Conservation (phyloP, 2,329 filamentous ascomycete species). For the Neonectria hederae region DNA sequence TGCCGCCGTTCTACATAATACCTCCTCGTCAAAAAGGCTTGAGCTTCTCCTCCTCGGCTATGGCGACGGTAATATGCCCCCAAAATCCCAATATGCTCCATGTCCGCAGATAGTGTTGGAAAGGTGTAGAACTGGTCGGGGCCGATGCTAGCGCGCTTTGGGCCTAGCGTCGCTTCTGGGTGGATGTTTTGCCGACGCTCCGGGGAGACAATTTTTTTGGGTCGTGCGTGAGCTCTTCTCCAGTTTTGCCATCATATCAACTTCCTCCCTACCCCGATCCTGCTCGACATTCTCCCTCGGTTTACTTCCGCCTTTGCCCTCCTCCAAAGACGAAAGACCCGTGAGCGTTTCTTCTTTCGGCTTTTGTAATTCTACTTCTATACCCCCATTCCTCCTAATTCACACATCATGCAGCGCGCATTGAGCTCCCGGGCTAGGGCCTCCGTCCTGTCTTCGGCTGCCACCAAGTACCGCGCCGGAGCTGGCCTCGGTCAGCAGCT, state of each 20-base stretch:
- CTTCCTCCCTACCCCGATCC: slow-evolving; percentile 33
- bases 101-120: slow-evolving; percentile 47
- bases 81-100: slow-evolving; percentile 10
- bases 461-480: slow-evolving; percentile 70
- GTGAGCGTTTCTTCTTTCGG: slow-evolving; percentile 39
- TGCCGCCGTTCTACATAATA: background rate
- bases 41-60: slow-evolving; percentile 32
- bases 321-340: slow-evolving; percentile 42
- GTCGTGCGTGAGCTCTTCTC: slow-evolving; percentile 38
- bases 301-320: slow-evolving; percentile 37
- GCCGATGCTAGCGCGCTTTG: slow-evolving; percentile 41
- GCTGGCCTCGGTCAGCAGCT: slow-evolving; percentile 83
- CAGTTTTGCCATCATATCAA: slow-evolving; percentile 42
- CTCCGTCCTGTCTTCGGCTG: slow-evolving; percentile 78
- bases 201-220: slow-evolving; percentile 54
- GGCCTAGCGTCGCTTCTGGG: slow-evolving; percentile 46
- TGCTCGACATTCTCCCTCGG: slow-evolving; percentile 25
- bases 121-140: slow-evolving; percentile 46
- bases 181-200: slow-evolving; percentile 54
- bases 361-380: slow-evolving; percentile 43
- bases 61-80: slow-evolving; percentile 9
- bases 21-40: background rate
- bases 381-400: slow-evolving; percentile 44
- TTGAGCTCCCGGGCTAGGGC: slow-evolving; percentile 83
- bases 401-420: slow-evolving; percentile 89